A percentile compares a stretch with the other conserved stretches of the same genome.
These are phyloP conservation scores for Leucosporidium creatinivorum DNA, from an alignment of 768 basidiomycete genomes.

Conservation along the genomic window DNA sequence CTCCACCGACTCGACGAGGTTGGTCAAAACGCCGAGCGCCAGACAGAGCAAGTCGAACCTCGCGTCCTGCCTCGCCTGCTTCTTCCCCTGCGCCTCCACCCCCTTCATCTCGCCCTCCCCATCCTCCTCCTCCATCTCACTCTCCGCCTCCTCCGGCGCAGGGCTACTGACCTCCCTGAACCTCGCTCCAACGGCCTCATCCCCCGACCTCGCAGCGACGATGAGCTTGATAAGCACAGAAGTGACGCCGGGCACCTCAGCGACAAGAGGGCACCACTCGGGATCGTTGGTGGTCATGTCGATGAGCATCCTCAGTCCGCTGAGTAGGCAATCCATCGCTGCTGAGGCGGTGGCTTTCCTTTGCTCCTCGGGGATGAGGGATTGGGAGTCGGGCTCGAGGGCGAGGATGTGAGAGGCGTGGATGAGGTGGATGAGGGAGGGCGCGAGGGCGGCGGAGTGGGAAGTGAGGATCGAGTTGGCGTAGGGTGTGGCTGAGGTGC, in stretches of 20 bases:
- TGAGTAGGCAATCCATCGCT: constrained; percentile 3
- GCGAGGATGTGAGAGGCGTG: constrained; percentile 4
- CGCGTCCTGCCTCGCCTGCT: neutral
- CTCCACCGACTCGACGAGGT: constrained; percentile 13
- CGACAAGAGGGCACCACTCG: constrained; percentile 1
- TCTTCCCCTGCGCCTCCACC: neutral
- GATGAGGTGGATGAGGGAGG: constrained; percentile 6
- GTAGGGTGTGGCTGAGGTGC: neutral
- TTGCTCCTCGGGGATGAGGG: too few species aligned
- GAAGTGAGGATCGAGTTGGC: constrained; percentile 8
- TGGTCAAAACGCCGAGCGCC: constrained; percentile 22
- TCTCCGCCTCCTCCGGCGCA: neutral
- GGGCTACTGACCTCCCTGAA: neutral
- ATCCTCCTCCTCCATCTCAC: neutral
- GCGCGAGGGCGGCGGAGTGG: neutral
- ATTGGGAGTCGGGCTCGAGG: neutral
- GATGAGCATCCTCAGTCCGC: neutral
- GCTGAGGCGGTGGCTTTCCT: neutral
- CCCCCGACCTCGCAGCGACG: neutral
- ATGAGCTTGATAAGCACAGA: neutral
- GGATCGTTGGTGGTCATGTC: neutral
- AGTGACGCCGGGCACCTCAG: neutral
- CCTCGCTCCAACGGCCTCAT: too few species aligned
- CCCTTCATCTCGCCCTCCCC: neutral
- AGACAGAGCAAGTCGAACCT: constrained; percentile 23